phyloP scores from a whole-genome alignment of 1,284 basidiomycete species.

The Malassezia pachydermatis region DNA sequence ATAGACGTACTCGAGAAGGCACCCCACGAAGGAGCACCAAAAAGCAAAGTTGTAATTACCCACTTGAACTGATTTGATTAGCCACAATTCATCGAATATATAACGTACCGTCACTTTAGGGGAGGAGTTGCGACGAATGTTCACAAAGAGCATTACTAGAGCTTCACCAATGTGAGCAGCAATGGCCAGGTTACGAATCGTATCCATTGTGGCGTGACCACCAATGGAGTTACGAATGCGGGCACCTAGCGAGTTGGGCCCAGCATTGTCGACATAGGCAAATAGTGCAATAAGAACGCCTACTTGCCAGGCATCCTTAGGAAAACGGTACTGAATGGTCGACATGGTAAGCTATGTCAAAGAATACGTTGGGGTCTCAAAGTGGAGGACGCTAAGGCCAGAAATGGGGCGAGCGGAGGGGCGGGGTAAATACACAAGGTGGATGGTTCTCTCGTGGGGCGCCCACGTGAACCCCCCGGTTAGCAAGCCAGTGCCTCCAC shows the following conservation, averaged over 20 bases:
- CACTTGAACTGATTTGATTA: conserved; percentile 14
- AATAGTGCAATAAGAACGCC: conserved; percentile 8
- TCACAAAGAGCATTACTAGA: conserved; percentile 7
- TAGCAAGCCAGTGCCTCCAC: no score
- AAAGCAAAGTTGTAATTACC: conserved; percentile 12
- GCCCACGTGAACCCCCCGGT: no score
- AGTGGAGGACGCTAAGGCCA: not conserved
- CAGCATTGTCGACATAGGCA: conserved; percentile 16
- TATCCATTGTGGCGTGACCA: conserved; percentile 4
- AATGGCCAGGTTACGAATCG: conserved; percentile 4
- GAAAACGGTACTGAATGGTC: conserved; percentile 15
- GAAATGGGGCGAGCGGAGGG: not conserved
- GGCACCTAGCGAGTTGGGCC: conserved; percentile 8
- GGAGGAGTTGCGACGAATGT: conserved; percentile 7
- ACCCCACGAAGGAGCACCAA: conserved; percentile 14
- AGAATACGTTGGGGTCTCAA: no score
- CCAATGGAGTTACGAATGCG: conserved; percentile 11
- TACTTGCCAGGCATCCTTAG: conserved; percentile 14
- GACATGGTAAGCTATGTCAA: no score
- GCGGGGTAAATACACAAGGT: not conserved
- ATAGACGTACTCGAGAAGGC: conserved; percentile 9
- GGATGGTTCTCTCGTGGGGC: no score
- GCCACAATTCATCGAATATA: not conserved
- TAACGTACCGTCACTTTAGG: conserved; percentile 5
- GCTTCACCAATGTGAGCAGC: conserved; percentile 12